Conservation (phyloP, 2,329 filamentous ascomycete genomes). For the Alternaria gaisen region DNA sequence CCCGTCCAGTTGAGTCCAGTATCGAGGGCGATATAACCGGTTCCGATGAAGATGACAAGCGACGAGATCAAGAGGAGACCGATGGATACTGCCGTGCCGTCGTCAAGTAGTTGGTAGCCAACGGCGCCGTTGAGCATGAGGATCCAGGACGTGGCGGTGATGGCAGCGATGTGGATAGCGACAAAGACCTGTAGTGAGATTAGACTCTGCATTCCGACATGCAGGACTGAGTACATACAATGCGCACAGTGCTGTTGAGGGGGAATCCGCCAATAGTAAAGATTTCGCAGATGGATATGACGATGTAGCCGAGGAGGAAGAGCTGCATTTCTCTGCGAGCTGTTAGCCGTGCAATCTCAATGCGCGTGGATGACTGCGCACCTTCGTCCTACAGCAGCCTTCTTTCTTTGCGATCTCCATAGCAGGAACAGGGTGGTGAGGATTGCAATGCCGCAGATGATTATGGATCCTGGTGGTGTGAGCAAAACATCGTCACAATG, state of each 20-base stretch:
- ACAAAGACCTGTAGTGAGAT: slow-evolving; percentile 73
- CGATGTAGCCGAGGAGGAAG: slow-evolving; percentile 84
- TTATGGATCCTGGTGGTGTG: slow-evolving; percentile 75
- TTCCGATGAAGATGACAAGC: slow-evolving; percentile 79
- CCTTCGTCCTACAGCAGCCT: slow-evolving; percentile 93
- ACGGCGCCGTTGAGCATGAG: slow-evolving; percentile 91
- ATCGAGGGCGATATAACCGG: slow-evolving; percentile 94
- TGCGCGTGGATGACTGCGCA: slow-evolving; percentile 52
- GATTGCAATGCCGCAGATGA: slow-evolving; percentile 83
- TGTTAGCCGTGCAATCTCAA: slow-evolving; percentile 27
- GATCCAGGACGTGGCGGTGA: slow-evolving; percentile 88
- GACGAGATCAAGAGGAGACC: slow-evolving; percentile 78
- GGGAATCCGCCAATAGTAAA: slow-evolving; percentile 94
- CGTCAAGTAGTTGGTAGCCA: slow-evolving; percentile 91
- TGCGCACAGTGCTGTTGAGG: slow-evolving; percentile 72
- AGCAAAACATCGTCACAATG: slow-evolving; percentile 27
- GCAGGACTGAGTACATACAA: slow-evolving; percentile 62
- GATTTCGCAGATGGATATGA: slow-evolving; percentile 94
- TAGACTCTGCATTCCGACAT: background rate
- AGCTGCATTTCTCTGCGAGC: slow-evolving; percentile 87
- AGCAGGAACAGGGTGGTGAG: slow-evolving; percentile 71
- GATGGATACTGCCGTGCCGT: slow-evolving; percentile 86
- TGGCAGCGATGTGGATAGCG: slow-evolving; percentile 87
- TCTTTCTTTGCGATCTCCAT: slow-evolving; percentile 84
- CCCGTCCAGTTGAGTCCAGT: slow-evolving; percentile 87